Evolutionary conservation across 2,329 filamentous ascomycete species (phyloP).

Genomic region (Aureobasidium uvarum): DNA sequence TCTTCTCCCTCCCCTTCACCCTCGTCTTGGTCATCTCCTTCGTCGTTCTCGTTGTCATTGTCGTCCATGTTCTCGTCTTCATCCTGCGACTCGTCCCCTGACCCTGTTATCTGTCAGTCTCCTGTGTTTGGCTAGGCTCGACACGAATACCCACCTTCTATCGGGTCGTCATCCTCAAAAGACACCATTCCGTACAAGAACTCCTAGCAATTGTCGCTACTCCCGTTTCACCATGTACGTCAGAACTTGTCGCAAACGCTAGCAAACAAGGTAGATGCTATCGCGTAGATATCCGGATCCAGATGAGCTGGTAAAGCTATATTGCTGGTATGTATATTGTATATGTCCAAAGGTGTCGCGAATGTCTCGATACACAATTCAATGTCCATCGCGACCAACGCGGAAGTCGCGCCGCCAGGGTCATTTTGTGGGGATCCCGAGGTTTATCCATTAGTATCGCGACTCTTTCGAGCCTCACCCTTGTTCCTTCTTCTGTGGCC

Average conservation of each 20-base stretch:
- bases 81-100: slow-evolving; percentile 44
- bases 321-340: neutral
- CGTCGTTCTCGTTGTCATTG: slow-evolving; percentile 41
- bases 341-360: neutral
- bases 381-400: slow-evolving; percentile 13
- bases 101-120: slow-evolving; percentile 30
- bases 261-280: neutral
- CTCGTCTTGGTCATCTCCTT: slow-evolving; percentile 36
- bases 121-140: fast-evolving
- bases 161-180: slow-evolving; percentile 48
- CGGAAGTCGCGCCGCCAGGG: slow-evolving; percentile 10
- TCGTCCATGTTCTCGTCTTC: slow-evolving; percentile 48
- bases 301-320: too few relatives aligned
- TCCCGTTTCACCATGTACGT: neutral
- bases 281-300: neutral
- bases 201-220: neutral
- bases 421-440: slow-evolving; percentile 14
- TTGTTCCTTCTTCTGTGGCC: too few relatives aligned
- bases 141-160: slow-evolving; percentile 29
- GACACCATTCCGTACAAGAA: slow-evolving; percentile 38
- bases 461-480: neutral
- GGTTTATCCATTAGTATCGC: neutral
- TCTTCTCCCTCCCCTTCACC: slow-evolving; percentile 40
- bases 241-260: slow-evolving; percentile 46
- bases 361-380: slow-evolving; percentile 7